These are phyloP conservation scores for Eutypella sp. DNA, from an alignment of 2,329 filamentous ascomycete genomes.

Conservation along the genomic window DNA sequence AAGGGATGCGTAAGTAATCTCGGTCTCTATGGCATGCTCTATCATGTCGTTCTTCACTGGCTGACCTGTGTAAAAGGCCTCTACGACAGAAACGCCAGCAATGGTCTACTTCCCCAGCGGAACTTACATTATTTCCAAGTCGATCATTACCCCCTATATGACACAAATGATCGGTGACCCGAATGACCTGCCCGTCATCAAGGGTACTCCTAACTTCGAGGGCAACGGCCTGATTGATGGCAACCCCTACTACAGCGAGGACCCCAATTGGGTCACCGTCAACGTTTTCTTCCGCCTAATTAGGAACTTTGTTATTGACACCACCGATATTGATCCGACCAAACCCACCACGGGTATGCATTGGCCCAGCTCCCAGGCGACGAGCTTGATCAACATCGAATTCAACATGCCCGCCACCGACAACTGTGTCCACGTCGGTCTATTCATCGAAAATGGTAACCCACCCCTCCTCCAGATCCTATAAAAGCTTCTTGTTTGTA, in stretches of 20 bases:
- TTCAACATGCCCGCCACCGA: slow-evolving; percentile 38
- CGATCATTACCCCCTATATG: slow-evolving; percentile 59
- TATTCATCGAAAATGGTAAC: slow-evolving; percentile 29
- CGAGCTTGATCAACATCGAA: slow-evolving; percentile 45
- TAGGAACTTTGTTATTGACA: slow-evolving; percentile 60
- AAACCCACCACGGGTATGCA: slow-evolving; percentile 44
- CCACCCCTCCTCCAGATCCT: slow-evolving; percentile 8
- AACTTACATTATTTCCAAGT: slow-evolving; percentile 51
- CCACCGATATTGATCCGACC: slow-evolving; percentile 24
- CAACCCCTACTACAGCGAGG: slow-evolving; percentile 41
- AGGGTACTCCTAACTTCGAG: slow-evolving; percentile 46
- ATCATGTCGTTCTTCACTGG: neutral
- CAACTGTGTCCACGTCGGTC: slow-evolving; percentile 25
- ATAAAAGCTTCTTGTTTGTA: slow-evolving; percentile 14
- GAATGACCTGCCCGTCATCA: slow-evolving; percentile 49
- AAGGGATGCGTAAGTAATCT: slow-evolving; percentile 34
- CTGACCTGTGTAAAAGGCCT: slow-evolving; percentile 27
- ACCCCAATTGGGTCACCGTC: slow-evolving; percentile 39
- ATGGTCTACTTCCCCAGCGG: slow-evolving; percentile 40
- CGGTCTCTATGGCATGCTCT: neutral
- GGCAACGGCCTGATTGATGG: slow-evolving; percentile 55
- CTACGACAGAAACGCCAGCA: slow-evolving; percentile 35
- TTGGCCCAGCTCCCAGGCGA: slow-evolving; percentile 60
- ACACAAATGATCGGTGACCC: slow-evolving; percentile 60
- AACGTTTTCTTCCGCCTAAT: slow-evolving; percentile 63